phyloP scores from a whole-genome alignment of 805 yeast species.

The Naumovozyma castellii region DNA sequence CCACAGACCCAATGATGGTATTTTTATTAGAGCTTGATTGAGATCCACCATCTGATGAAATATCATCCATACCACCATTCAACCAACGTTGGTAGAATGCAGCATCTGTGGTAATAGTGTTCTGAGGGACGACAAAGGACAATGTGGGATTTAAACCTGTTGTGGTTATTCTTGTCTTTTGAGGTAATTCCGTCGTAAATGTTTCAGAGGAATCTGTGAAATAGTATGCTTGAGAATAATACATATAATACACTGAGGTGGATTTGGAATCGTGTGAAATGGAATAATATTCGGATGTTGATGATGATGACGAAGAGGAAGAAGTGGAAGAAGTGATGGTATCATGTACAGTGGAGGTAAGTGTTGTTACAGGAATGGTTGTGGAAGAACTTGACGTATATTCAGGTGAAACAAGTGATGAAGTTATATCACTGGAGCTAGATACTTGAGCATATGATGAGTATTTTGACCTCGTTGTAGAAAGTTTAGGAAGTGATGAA shows the following conservation, averaged over 20 bases:
- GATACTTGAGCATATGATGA: too few species aligned
- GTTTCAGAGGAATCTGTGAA: conserved; percentile 14
- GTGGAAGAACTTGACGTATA: too few species aligned
- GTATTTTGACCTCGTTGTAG: too few species aligned
- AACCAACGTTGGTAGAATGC: conserved; percentile 2
- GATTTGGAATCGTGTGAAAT: conserved; percentile 5
- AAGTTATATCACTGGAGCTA: too few species aligned
- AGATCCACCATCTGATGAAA: neutral
- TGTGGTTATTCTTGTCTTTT: neutral
- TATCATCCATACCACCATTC: conserved; percentile 3
- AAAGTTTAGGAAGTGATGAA: too few species aligned
- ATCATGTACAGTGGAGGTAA: neutral
- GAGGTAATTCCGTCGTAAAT: conserved; percentile 11
- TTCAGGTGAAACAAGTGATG: too few species aligned
- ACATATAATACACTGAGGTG: conserved; percentile 4
- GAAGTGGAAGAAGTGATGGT: conserved; percentile 2
- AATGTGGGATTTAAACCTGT: conserved; percentile 1
- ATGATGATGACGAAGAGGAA: conserved; percentile 4
- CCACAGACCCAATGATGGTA: conserved; percentile 21
- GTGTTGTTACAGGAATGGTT: too few species aligned
- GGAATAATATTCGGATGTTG: conserved; percentile 4
- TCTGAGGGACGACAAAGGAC: neutral
- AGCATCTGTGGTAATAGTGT: conserved; percentile 1
- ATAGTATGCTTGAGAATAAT: conserved; percentile 10
- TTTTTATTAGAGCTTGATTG: neutral